Evolutionary conservation across 2,329 filamentous ascomycete genomes (phyloP), one percentile per base, ranked within the genome.

Genomic region (Hirsutella minnesotensis): DNA sequence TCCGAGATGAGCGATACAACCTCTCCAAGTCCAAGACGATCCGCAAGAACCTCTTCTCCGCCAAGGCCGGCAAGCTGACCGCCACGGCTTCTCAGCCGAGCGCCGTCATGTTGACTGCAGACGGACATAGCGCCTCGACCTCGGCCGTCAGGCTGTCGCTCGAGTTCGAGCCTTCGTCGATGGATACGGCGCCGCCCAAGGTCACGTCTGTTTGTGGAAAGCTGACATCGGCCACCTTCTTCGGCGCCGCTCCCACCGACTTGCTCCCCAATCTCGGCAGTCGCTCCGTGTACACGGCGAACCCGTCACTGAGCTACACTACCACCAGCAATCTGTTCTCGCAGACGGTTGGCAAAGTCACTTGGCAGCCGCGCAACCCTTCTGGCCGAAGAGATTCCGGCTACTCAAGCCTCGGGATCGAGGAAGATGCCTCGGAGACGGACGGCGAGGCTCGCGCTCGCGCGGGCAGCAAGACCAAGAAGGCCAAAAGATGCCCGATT

Each of bases 221-320:
- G 58, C 51, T 79, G 24, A 61, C 64, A 1, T 64, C 72, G 1
- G 65, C 69, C 43, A 77, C 73, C 7, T 77, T 66, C 58, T 78
- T 68, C 55, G 67, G 69, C 47, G 62, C 64, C 3, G 60, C 61
- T 5, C 65, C 68, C 27, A 66, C 72, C 49, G 55, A 59, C 30
- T 52, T 60, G 41, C 63, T 74, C 33, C 73, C 75, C 36, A 73
- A 77, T 57, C 56, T 74, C 40, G 69, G 67, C 43, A 61, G 68
- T 45, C 67, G 66, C 54, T 57, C 56, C 8, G 57, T 57, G 34
- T 64, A 64, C 46, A 51, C 58, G 39, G 51, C 54, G 39, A 67
- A 66, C 44, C 67, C 66, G 20, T 60, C 67, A 56, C 51, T 68
- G 36, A 63, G 61, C 30, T 78, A 75, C 56, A 63, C 65, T 3